phyloP scores from a whole-genome alignment of 768 basidiomycete species.

The Termitomyces sp. region DNA sequence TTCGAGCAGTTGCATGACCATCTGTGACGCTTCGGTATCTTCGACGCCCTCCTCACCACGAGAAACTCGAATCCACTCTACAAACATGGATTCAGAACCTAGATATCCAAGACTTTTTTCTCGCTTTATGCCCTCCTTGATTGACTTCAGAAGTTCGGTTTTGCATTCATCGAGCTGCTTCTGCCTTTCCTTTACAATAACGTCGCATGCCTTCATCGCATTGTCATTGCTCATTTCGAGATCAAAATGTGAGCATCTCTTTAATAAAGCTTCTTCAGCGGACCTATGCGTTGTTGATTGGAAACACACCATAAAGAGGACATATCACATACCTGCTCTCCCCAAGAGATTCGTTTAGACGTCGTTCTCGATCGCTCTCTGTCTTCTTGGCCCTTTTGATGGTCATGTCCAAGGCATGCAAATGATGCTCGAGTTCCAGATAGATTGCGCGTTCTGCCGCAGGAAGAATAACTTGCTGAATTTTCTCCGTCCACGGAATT shows the following conservation, averaged over 20 bases:
- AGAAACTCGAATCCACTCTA: conserved; percentile 66
- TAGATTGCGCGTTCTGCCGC: conserved; percentile 95
- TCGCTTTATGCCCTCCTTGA: conserved; percentile 59
- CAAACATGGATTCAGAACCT: conserved; percentile 72
- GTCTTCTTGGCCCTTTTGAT: conserved; percentile 54
- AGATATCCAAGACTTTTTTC: conserved; percentile 63
- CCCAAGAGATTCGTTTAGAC: conserved; percentile 82
- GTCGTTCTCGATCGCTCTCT: conserved; percentile 84
- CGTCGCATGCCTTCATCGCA: conserved; percentile 89
- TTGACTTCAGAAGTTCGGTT: conserved; percentile 58
- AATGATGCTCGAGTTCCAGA: conserved; percentile 88
- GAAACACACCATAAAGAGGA: not conserved
- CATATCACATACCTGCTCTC: conserved; percentile 68
- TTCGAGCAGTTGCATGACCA: conserved; percentile 53
- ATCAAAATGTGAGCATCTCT: conserved; percentile 94
- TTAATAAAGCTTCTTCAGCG: conserved; percentile 89
- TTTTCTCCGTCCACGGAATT: conserved; percentile 70
- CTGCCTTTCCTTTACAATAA: conserved; percentile 79
- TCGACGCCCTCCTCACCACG: conserved; percentile 62
- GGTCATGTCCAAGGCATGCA: conserved; percentile 88
- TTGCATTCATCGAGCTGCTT: conserved; percentile 78
- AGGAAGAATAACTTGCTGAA: conserved; percentile 67
- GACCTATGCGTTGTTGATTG: conserved; percentile 37
- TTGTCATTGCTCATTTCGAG: conserved; percentile 66
- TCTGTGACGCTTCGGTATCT: conserved; percentile 68